Base-by-base conservation (phyloP, 2,329 filamentous ascomycete genomes). In the Penicillium crustosum region DNA sequence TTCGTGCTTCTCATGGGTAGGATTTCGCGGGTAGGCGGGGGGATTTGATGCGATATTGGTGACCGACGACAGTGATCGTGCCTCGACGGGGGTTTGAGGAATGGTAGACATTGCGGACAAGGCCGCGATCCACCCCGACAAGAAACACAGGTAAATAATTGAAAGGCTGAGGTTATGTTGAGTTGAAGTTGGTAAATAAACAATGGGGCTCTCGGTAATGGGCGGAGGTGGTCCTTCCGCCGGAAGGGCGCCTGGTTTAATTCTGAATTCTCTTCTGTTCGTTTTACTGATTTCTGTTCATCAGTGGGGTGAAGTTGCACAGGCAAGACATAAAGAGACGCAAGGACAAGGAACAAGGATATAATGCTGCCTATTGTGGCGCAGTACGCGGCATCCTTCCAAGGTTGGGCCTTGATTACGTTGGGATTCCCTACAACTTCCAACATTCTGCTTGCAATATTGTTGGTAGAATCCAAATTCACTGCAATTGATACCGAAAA, bases 11-110 rank as follows among this genome's bases (percentile, higher is more conserved):
- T 83, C 78, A 65, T 89, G 86, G 3, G 86, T 85, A 6, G 90
- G 89, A 70, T 90, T 90, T 68, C 89, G 84, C 49, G 91, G 91
- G 73, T 96, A 94, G 67, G 87, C 84, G 47, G 94, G 93, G 42
- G 93, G 94, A 68, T 96, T 91, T 51, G 89, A 84, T 61, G 94
- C 93, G 61, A 97, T 84, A 42, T 84, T 79, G 63, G 91, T 94
- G 63, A 99, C 83, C 53, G 86, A 82, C 53, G 89, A 89, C 44
- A 97, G 81, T 45, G 93, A 97, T 67, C 84, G 87, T 65, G 93
- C 94, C 81, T 96, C 90, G 67, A 94, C 81, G 41, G 74, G 73
- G 49, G 66, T 68, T 51, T 67, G 68, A 39, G 62, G 63, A 41
- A 57, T 33, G 50, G 63, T 66, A 58, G 65, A 66, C 65, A 66